Evolutionary conservation across 108 stramenopile genomes (phyloP), one percentile per base, ranked within the genome.

Genomic region (Conticribra weissflogii): DNA sequence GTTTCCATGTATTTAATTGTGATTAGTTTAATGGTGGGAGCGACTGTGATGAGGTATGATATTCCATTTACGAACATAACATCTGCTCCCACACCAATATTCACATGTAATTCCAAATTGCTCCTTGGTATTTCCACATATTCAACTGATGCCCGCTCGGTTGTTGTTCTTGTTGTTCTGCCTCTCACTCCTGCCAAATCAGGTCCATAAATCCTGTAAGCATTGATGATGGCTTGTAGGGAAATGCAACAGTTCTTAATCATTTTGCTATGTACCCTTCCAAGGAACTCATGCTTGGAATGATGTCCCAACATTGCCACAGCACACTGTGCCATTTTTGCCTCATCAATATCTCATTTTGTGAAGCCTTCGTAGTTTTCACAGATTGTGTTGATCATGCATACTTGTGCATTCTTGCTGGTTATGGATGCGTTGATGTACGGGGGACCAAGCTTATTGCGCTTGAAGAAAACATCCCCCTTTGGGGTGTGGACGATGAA

Each of bases 291-390:
- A 3, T 62, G 24, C 3, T 18, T 14, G 3, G 46, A 12, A 24
- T 32, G 60, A 62, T 62, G 47, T 24, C 7, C 60, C 60, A 62
- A 24, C 60, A 62, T 62, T 14, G 60, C 60, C 60, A 62, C 4
- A 3, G 47, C 63, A 50, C 32, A 28, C 24, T 47, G 12, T 8
- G 63, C 63, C 2, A 3, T 4, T 34, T 48, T 64, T 8, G 63
- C 63, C 9, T 50, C 32, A 5, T 16, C 2, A 15, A 64, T 34
- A 2, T 48, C 8, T 3, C 32, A 29, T 15, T 17, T 36, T 12
- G 48, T 64, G 47, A 64, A 64, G 15, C 63, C 46, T n/a, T 64
- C 63, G 32, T 41, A 29, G 17, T 32, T 48, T 8, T 17, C 46
- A 3, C 51, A 3, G 4, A 62, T 17, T 4, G 60, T 62, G 3